A percentile compares a stretch with the other conserved stretches of the same genome.
phyloP scores from a whole-genome alignment of 371 early-diverging fungal species.

The Saksenaea vasiformis region DNA sequence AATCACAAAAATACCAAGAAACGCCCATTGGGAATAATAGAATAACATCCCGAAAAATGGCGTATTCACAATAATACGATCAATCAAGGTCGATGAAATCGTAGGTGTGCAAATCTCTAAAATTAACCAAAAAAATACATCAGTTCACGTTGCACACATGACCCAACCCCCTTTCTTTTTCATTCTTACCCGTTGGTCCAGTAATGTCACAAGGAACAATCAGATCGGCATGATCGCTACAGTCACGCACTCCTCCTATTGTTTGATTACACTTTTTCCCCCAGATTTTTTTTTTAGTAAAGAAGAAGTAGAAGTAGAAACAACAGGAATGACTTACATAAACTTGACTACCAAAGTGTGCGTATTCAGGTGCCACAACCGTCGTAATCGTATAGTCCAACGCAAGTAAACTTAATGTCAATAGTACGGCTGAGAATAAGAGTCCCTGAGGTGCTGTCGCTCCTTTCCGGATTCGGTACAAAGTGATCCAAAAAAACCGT shows the following conservation, averaged over 20 bases:
- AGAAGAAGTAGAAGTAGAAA: not conserved
- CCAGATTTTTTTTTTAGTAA: not conserved
- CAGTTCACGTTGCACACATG: not conserved
- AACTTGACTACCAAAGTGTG: conserved; percentile 70
- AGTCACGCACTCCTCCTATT: conserved; percentile 42
- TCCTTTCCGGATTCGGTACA: conserved; percentile 54
- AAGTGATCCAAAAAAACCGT: conserved; percentile 62
- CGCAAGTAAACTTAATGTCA: conserved; percentile 63
- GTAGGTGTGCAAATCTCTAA: conserved; percentile 67
- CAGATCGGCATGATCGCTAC: conserved; percentile 47
- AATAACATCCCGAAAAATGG: conserved; percentile 59
- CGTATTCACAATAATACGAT: conserved; percentile 54
- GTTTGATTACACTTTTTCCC: conserved; percentile 66
- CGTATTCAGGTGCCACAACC: conserved; percentile 66
- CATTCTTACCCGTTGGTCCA: conserved; percentile 50
- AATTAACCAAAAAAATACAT: conserved; percentile 7
- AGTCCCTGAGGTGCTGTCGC: conserved; percentile 67
- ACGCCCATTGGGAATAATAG: conserved; percentile 62
- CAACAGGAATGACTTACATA: conserved; percentile 47
- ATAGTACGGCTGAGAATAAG: conserved; percentile 48
- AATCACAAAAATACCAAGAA: conserved; percentile 46
- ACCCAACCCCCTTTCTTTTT: not conserved
- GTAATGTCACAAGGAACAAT: conserved; percentile 65
- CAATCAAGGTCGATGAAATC: conserved; percentile 53
- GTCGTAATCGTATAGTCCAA: conserved; percentile 60